Conservation (phyloP, 345 rosid genomes). For the Salix purpurea region DNA sequence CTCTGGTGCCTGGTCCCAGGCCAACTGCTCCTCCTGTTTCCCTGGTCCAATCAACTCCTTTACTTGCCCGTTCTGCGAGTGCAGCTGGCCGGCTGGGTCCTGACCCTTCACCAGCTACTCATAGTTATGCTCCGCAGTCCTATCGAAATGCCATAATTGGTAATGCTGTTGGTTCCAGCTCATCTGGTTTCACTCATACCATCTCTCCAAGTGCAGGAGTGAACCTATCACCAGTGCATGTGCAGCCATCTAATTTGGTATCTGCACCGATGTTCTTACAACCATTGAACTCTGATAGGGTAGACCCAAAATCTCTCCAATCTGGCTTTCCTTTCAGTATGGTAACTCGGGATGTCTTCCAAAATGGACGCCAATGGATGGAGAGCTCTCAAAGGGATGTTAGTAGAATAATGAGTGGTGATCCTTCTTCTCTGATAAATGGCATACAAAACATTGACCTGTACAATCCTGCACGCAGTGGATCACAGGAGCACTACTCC, state of each 20-base stretch:
- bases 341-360: constrained; percentile 42
- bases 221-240: constrained; percentile 40
- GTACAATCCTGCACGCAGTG: constrained; percentile 22
- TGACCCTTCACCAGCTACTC: constrained; percentile 48
- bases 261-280: constrained; percentile 45
- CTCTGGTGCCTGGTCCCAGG: constrained; percentile 56
- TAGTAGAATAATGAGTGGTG: constrained; percentile 26
- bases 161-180: constrained; percentile 51
- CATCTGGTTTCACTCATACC: constrained; percentile 44
- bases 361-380: constrained; percentile 55
- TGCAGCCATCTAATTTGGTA: constrained; percentile 40
- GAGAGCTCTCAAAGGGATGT: constrained; percentile 48
- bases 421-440: constrained; percentile 31
- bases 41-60: constrained; percentile 51
- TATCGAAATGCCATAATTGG: constrained; percentile 78
- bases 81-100: constrained; percentile 78
- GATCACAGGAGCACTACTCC: constrained; percentile 31
- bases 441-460: constrained; percentile 34
- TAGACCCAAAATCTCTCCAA: constrained; percentile 40
- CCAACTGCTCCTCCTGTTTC: constrained; percentile 51
- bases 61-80: constrained; percentile 74
- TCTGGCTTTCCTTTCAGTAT: constrained; percentile 44
- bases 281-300: constrained; percentile 37
- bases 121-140: constrained; percentile 60
- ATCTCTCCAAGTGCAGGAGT: constrained; percentile 46